Base-by-base conservation (phyloP, 208 protist species). In the Crithidia thermophila region DNA sequence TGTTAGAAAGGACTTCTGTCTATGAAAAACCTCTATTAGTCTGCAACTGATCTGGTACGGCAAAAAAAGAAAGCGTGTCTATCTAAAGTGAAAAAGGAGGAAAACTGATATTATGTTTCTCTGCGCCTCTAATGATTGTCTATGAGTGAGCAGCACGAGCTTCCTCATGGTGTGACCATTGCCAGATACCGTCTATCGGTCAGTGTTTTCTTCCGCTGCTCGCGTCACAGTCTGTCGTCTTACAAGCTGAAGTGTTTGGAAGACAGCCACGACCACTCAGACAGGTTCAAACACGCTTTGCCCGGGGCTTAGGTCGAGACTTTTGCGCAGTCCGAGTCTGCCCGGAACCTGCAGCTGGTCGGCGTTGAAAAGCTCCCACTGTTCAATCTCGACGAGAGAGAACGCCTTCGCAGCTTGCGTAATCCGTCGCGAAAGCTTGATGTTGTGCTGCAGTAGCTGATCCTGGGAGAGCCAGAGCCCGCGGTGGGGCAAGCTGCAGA, bases 341-440 rank as follows among this genome's bases (percentile, higher is more conserved):
- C 91, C 91, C 51, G 91, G 91, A 23, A 92, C 85, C 37, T 60
- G 64, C 8, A 96, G 80, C 61, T 96, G 91, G 40, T 96, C 88
- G 0, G 88, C 88, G 58, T 96, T 96, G 67, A 88, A 90, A 46
- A 96, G 66, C 64, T 88, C 87, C 83, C 86, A 96, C 62, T 94
- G 84, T 0, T 94, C 85, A 42, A 90, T 69, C 42, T 96, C 91
- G 2, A 87, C 83, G 27, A 94, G 39, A 3, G 77, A 72, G 61
- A 90, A 91, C 13, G 75, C 64, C 0, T 39, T 28, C 34, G 39
- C 58, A 34, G 46, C 63, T 42, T 75, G 68, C 30, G 71, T 81
- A 21, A 53, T 75, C 14, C 13, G 49, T 3, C 40, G 49, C 9
- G 45, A 67, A 7, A 81, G 61, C n/a, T 68, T 67, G 36, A 92